A percentile compares a stretch with the other conserved stretches of the same genome.
phyloP scores from a whole-genome alignment of 2,329 filamentous ascomycete species.

The Epichloe uncinata region DNA sequence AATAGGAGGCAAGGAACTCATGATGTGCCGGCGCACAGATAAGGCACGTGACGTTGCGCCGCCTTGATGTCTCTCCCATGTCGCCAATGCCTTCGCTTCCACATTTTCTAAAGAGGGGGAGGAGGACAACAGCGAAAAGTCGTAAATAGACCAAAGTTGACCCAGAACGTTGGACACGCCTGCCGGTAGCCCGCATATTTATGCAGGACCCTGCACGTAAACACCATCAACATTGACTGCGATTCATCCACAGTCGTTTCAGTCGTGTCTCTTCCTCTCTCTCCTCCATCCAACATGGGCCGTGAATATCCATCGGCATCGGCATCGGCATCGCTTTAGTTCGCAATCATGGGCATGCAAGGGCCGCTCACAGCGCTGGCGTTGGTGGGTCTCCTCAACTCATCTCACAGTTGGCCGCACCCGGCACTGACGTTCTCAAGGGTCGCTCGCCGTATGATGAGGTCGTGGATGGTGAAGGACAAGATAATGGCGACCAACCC shows the following conservation, averaged over 20 bases:
- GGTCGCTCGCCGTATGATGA: conserved; percentile 49
- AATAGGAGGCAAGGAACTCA: too few relatives aligned
- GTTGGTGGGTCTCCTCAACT: conserved; percentile 26
- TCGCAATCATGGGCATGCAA: conserved; percentile 34
- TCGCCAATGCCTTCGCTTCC: too few relatives aligned
- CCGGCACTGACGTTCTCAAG: conserved; percentile 17
- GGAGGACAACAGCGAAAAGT: too few relatives aligned
- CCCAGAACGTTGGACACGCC: too few relatives aligned
- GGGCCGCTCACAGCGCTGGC: conserved; percentile 44
- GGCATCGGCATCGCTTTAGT: not conserved
- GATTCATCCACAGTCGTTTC: not conserved
- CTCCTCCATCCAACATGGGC: not conserved
- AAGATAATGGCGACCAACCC: conserved; percentile 26
- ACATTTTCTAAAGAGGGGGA: too few relatives aligned
- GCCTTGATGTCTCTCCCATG: too few relatives aligned
- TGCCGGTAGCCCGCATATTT: too few relatives aligned
- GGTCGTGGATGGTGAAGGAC: conserved; percentile 36
- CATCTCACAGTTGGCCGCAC: not conserved
- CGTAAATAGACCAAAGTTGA: too few relatives aligned
- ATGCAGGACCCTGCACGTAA: too few relatives aligned
- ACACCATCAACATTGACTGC: not conserved
- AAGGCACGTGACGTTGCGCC: too few relatives aligned
- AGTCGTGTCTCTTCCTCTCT: not conserved
- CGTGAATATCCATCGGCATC: not conserved
- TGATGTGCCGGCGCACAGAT: too few relatives aligned